phyloP scores from a whole-genome alignment of 768 basidiomycete species.

The Vishniacozyma victoriae region DNA sequence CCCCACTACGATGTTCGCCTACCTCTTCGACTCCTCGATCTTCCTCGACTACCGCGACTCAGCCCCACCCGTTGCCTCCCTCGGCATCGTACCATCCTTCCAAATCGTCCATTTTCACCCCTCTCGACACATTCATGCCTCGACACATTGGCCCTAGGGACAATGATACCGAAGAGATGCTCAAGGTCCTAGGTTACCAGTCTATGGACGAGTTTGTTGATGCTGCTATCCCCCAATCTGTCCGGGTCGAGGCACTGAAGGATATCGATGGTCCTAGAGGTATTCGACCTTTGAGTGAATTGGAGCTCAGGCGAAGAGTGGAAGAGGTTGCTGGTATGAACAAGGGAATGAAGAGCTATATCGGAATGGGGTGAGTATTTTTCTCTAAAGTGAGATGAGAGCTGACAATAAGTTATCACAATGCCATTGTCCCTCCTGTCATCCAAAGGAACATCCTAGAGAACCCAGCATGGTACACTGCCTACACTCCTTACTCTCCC shows the following conservation, averaged over 20 bases:
- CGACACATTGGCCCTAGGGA: slow-evolving; percentile 90
- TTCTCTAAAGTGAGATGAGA: slow-evolving; percentile 2
- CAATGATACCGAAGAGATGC: slow-evolving; percentile 74
- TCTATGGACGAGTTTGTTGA: slow-evolving; percentile 82
- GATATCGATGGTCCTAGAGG: slow-evolving; percentile 58
- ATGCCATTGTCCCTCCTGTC: slow-evolving; percentile 89
- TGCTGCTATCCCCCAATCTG: slow-evolving; percentile 72
- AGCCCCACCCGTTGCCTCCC: slow-evolving; percentile 29
- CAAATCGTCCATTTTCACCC: slow-evolving; percentile 59
- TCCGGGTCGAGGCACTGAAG: slow-evolving; percentile 58
- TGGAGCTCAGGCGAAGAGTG: slow-evolving; percentile 69
- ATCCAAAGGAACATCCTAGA: slow-evolving; percentile 78
- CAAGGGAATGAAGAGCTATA: slow-evolving; percentile 80
- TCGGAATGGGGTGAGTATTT: slow-evolving; percentile 72
- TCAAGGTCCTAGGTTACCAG: slow-evolving; percentile 71
- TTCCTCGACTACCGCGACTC: slow-evolving; percentile 41
- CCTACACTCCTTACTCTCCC: slow-evolving; percentile 91
- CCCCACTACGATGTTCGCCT: slow-evolving; percentile 12
- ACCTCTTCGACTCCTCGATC: slow-evolving; percentile 8
- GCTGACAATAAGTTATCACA: slow-evolving; percentile 57
- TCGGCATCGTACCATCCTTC: slow-evolving; percentile 30
- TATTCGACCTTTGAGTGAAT: slow-evolving; percentile 75
- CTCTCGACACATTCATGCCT: slow-evolving; percentile 81
- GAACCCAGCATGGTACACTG: slow-evolving; percentile 97
- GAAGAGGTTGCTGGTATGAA: slow-evolving; percentile 72